Conservation (phyloP, 78 protist genomes). For the Dictyostelium purpureum region DNA sequence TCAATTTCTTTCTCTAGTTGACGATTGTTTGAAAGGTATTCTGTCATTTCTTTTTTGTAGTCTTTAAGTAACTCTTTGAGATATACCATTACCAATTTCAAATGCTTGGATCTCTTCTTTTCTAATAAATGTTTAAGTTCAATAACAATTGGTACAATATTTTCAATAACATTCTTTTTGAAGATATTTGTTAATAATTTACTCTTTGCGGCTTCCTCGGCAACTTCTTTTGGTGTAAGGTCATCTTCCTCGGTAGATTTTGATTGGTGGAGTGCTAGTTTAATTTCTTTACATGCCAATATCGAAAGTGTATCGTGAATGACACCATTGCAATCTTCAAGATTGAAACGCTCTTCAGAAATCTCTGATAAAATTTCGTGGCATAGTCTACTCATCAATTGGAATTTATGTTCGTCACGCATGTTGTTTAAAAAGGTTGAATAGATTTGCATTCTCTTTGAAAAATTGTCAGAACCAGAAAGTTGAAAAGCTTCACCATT, state of each 20-base stretch:
- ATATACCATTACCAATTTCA: conserved; percentile 52
- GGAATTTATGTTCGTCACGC: conserved; percentile 73
- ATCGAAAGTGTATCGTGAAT: conserved; percentile 73
- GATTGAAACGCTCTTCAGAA: conserved; percentile 54
- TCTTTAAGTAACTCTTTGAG: conserved; percentile 65
- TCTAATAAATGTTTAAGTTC: conserved; percentile 82
- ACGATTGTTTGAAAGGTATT: conserved; percentile 63
- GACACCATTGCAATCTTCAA: conserved; percentile 33
- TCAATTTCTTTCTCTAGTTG: conserved; percentile 87
- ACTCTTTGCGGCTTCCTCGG: not conserved
- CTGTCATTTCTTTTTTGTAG: conserved; percentile 79
- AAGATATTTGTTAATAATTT: conserved; percentile 21
- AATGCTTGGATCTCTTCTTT: conserved; percentile 80
- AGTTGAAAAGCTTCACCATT: not conserved
- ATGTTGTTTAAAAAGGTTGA: conserved; percentile 51
- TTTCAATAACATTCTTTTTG: conserved; percentile 83
- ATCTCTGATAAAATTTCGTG: conserved; percentile 64
- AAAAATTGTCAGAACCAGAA: conserved; percentile 17
- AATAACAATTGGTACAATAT: conserved; percentile 79
- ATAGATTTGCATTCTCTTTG: conserved; percentile 80
- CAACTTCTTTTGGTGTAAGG: not conserved
- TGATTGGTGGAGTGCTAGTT: conserved; percentile 37
- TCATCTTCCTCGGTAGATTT: not conserved
- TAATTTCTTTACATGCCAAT: conserved; percentile 84
- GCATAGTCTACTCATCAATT: conserved; percentile 31